Evolutionary conservation across 148 eudicot genomes (phyloP).

Genomic region (Chenopodium album): DNA sequence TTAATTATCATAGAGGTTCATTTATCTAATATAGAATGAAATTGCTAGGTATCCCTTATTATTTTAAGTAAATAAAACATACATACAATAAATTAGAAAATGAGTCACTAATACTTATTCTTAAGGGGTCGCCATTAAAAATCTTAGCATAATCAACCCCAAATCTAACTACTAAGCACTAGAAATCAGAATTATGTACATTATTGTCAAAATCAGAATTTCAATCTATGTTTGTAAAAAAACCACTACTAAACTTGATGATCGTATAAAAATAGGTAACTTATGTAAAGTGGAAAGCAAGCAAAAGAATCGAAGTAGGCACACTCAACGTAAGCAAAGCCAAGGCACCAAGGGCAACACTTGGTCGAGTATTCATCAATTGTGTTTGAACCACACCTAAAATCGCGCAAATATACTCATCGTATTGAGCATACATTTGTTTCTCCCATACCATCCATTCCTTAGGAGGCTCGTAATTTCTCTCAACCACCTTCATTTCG

Average conservation of each 20-base stretch:
- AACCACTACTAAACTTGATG: neutral
- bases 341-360: conserved; percentile 40
- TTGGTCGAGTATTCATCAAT: conserved; percentile 43
- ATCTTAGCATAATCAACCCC: conserved; percentile 19
- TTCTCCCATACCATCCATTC: conserved; percentile 65
- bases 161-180: neutral
- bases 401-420: conserved; percentile 34
- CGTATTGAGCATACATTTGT: conserved; percentile 35
- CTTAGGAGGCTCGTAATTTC: conserved; percentile 39
- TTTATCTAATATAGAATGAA: too few relatives aligned
- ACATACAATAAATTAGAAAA: neutral
- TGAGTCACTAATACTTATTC: neutral
- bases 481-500: conserved; percentile 45
- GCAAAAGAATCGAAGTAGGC: conserved; percentile 35
- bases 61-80: too few relatives aligned
- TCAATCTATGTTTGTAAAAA: neutral
- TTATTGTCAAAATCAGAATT: too few relatives aligned
- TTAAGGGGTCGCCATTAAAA: conserved; percentile 15
- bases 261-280: neutral
- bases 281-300: conserved; percentile 22
- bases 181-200: too few relatives aligned
- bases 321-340: conserved; percentile 35
- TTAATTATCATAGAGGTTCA: too few relatives aligned
- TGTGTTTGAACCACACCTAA: conserved; percentile 39
- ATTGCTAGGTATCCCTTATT: too few relatives aligned